phyloP scores from a whole-genome alignment of 2,329 filamentous ascomycete species.

The Pyrenochaeta sp. region DNA sequence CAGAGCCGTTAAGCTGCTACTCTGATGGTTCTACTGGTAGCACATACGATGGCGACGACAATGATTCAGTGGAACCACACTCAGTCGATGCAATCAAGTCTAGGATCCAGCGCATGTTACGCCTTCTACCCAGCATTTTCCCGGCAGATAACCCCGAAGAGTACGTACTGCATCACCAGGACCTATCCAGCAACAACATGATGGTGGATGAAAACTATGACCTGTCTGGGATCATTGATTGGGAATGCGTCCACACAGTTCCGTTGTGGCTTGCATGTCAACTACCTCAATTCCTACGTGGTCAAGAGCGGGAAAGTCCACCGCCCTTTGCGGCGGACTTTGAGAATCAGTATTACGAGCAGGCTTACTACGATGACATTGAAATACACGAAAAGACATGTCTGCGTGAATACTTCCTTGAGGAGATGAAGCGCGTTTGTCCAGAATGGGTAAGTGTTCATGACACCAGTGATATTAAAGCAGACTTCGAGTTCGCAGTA shows the following conservation, averaged over 20 bases:
- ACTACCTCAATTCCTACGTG: slow-evolving; percentile 13
- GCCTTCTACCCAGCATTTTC: slow-evolving; percentile 4
- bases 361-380: slow-evolving; percentile 2
- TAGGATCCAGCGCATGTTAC: neutral
- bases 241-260: slow-evolving; percentile 14
- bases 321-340: neutral
- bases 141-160: neutral
- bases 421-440: slow-evolving; percentile 19
- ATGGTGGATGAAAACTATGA: slow-evolving; percentile 12
- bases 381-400: slow-evolving; percentile 16
- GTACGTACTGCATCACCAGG: slow-evolving; percentile 12
- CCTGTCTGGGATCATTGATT: slow-evolving; percentile 20
- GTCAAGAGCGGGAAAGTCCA: neutral
- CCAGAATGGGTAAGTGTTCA: slow-evolving; percentile 14
- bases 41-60: neutral
- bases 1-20: neutral
- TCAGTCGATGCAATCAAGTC: neutral
- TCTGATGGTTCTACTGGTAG: neutral
- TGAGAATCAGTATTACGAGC: neutral
- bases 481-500: slow-evolving; percentile 5
- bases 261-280: slow-evolving; percentile 19
- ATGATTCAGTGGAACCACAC: neutral
- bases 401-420: slow-evolving; percentile 13
- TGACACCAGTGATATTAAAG: slow-evolving; percentile 2
- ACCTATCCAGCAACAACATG: slow-evolving; percentile 14